Base-by-base conservation (phyloP, 306 rosid species). In the Adenanthera pavonina region DNA sequence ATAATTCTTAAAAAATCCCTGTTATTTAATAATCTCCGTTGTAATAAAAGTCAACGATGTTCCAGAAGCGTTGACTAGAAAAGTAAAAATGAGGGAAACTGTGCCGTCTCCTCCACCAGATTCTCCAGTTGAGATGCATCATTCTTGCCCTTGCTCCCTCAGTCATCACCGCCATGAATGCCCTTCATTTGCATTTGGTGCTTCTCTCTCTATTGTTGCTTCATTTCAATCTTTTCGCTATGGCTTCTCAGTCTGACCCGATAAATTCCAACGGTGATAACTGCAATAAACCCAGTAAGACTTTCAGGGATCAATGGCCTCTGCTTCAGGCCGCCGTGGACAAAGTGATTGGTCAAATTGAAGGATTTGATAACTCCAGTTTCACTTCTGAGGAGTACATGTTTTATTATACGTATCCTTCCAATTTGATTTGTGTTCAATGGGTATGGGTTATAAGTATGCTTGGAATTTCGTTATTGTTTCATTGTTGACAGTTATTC, bases 331-430 rank as follows among this genome's bases (percentile, higher is more conserved):
- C 72, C 65, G 92, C 90, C 20, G 86, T 92, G 80, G 83, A 87
- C 53, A 90, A 82, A 84, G 77, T 88, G 78, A 88, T 88, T 76
- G 84, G 86, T 77, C 79, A 82, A 84, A 20, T 88, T 0, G 91
- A 90, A 88, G 89, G 91, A 8, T 30, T 81, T 70, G 88, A 87
- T 8, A 86, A 88, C 80, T 83, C 89, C 10, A 87, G 77, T 75
- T 88, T 91, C 88, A 89, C 84, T 68, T 48, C 87, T 5, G 77
- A 92, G 40, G 90, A 90, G 19, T 87, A 82, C 87, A 87, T 88
- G 89, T 74, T 68, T 85, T 89, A 88, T 62, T 90, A 92, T 82
- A 87, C 88, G 92, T 90, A 88, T 80, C 75, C 75, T 82, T 64
- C 46, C 67, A 8, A 6, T 17, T 36, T 36, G 8, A 0, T 73